A percentile compares a stretch with the other conserved stretches of the same genome.
Evolutionary conservation across 2,329 filamentous ascomycete genomes (phyloP).

Genomic region (Colletotrichum incanum): DNA sequence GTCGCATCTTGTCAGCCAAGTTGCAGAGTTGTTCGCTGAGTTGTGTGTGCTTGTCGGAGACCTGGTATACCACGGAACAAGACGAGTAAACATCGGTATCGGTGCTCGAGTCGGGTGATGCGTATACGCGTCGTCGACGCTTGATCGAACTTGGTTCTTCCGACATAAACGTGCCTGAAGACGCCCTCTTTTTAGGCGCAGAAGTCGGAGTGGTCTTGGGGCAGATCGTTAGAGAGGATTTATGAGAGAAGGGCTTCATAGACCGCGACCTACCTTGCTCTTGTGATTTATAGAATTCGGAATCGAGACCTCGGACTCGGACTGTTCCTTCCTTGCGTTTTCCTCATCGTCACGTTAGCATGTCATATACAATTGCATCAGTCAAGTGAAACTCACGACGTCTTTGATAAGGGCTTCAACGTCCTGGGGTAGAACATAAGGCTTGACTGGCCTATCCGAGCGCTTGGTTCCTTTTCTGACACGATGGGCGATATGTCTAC

Average conservation of each 20-base stretch:
- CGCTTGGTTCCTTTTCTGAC: neutral
- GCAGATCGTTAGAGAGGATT: neutral
- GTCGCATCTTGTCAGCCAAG: neutral
- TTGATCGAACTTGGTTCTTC: neutral
- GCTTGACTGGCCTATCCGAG: neutral
- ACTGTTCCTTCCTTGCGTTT: neutral
- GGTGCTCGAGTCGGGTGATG: neutral
- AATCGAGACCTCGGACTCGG: neutral
- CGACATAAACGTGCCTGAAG: neutral
- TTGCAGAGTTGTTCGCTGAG: neutral
- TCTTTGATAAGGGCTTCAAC: neutral
- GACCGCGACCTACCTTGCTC: neutral
- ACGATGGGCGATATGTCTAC: neutral
- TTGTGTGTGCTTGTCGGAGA: neutral
- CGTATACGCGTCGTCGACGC: neutral
- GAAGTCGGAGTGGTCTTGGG: neutral
- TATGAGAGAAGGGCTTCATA: neutral
- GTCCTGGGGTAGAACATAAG: neutral
- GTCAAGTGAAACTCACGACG: neutral
- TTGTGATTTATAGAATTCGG: neutral
- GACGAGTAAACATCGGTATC: neutral
- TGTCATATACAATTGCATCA: neutral
- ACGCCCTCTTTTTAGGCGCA: neutral
- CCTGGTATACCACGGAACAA: too few species aligned
- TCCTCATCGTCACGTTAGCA: neutral